A percentile compares a stretch with the other conserved stretches of the same genome.
phyloP scores from a whole-genome alignment of 805 yeast genomes.

The Pichia thaimueangensis region DNA sequence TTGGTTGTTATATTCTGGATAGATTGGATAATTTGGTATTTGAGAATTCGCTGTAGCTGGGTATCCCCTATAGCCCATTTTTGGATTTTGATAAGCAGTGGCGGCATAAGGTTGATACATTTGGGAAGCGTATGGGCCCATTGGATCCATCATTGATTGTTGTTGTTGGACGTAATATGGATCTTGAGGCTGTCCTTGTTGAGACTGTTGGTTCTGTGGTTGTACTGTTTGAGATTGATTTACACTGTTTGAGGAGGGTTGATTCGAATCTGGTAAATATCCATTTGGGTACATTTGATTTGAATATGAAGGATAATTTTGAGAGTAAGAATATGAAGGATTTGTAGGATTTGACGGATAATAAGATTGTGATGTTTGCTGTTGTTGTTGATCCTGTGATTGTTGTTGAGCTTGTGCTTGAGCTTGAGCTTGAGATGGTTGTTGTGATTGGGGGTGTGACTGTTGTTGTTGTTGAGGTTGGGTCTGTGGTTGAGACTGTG shows the following conservation, averaged over 20 bases:
- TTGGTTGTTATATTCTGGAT: neutral
- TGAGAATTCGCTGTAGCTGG: neutral
- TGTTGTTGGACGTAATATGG: neutral
- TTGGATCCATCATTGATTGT: slow-evolving; percentile 1
- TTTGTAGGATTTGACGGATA: neutral
- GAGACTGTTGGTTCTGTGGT: neutral
- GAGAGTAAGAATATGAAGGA: slow-evolving; percentile 4
- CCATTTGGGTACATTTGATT: neutral
- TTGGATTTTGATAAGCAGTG: neutral
- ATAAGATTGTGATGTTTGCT: neutral
- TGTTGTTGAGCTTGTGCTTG: neutral
- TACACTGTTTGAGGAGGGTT: too few species aligned
- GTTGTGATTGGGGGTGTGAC: neutral
- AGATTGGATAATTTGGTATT: neutral
- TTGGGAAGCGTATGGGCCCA: neutral
- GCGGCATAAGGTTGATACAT: slow-evolving; percentile 1
- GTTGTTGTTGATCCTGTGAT: neutral
- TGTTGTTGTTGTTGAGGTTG: slow-evolving; percentile 1
- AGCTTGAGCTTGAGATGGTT: neutral
- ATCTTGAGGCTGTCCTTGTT: slow-evolving; percentile 11
- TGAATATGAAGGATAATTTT: slow-evolving; percentile 3
- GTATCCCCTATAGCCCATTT: neutral
- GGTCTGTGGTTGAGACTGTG: neutral
- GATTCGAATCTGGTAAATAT: neutral
- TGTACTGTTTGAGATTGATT: too few species aligned